Evolutionary conservation across 352 stramenopile species (phyloP), one percentile per base, ranked within the genome.

Genomic region (Globisporangium nodosum): DNA sequence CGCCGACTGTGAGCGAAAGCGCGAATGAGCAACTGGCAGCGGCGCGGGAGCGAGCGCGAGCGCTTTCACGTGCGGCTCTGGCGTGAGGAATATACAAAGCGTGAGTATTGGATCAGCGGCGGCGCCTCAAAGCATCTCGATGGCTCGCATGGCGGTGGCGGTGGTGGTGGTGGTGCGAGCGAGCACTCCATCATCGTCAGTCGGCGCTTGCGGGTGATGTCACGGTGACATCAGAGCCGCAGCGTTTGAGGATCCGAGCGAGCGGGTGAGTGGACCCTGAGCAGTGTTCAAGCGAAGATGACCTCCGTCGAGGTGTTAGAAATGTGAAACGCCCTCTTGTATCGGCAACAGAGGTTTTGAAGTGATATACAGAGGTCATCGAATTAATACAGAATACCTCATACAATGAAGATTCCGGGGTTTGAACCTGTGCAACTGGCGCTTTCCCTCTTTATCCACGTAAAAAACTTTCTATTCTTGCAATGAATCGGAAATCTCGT

Each of bases 141-240:
- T 27, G 24, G 24, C 24, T 27, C 24, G 24, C 79, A 89, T 89
- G 54, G 33, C 37, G 35, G n/a, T n/a, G 16, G 37, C 15, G 33
- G 1, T 8, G 16, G 3, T 40, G 21, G 20, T 35, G 31, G 31
- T 35, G n/a, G 40, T 48, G 18, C 27, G 24, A 31, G 20, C n/a
- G 52, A 49, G 24, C 12, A 24, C 35, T 5, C 27, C 18, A 46
- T 18, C 12, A 13, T 24, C 52, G 43, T 56, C 16, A 49, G 45
- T 18, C 5, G 8, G 3, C 18, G 20, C 5, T 24, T 30, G 30
- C 18, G 15, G 11, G 45, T 49, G 45, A 49, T 43, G 49, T 42
- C 24, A 53, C 49, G 33, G 33, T 37, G 33, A 37, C 33, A 37
- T 20, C n/a, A 3, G 21, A 35, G 30, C 20, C 15, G 13, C 48